Evolutionary conservation across 176 grass and related monocot species (phyloP).

Genomic region (Thinopyrum elongatum): DNA sequence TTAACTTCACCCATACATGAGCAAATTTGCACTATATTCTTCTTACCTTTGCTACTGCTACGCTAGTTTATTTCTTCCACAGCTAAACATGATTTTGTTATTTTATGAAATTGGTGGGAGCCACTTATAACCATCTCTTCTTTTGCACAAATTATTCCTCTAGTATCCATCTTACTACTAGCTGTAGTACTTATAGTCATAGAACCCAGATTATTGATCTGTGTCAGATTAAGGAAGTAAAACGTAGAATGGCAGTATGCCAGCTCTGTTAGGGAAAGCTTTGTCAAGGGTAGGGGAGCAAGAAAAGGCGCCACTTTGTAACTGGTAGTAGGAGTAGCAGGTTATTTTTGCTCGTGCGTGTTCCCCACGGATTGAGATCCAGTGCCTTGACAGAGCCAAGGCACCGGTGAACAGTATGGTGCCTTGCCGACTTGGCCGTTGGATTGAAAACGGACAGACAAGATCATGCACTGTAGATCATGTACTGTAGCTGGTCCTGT

Average conservation of each 20-base stretch:
- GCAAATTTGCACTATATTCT: background rate
- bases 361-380: too few relatives aligned
- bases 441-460: too few relatives aligned
- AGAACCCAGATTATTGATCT: background rate
- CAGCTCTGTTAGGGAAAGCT: background rate
- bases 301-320: background rate
- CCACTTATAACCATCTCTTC: background rate
- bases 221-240: background rate
- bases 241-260: background rate
- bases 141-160: background rate
- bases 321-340: background rate
- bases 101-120: background rate
- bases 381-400: too few relatives aligned
- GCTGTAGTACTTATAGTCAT: background rate
- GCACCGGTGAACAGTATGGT: too few relatives aligned
- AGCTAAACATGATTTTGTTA: background rate
- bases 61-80: background rate
- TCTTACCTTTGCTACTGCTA: background rate
- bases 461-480: too few relatives aligned
- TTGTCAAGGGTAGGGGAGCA: background rate
- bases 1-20: background rate
- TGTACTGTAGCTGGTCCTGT: too few relatives aligned
- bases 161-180: background rate
- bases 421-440: too few relatives aligned
- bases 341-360: background rate